Evolutionary conservation across 1,284 basidiomycete genomes (phyloP).

Genomic region (Ustilago crameri): DNA sequence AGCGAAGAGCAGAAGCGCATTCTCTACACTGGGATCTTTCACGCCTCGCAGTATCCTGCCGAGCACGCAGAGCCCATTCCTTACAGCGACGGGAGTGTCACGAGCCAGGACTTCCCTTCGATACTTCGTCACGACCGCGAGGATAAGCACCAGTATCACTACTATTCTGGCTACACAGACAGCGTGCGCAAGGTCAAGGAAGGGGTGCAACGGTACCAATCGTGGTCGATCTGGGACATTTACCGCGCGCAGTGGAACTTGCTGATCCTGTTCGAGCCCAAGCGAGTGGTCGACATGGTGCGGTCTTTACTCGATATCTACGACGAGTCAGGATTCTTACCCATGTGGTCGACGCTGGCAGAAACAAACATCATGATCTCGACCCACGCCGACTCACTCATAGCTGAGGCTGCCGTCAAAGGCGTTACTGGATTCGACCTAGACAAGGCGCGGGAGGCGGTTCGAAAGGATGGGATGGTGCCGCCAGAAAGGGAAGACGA

Average conservation of each 20-base stretch:
- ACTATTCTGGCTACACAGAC: slow-evolving; percentile 82
- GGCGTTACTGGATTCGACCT: slow-evolving; percentile 75
- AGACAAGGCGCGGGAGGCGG: slow-evolving; percentile 78
- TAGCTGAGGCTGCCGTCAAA: slow-evolving; percentile 81
- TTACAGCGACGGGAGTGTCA: slow-evolving; percentile 53
- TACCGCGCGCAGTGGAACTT: slow-evolving; percentile 83
- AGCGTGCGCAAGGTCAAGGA: slow-evolving; percentile 71
- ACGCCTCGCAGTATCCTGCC: slow-evolving; percentile 76
- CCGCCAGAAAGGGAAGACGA: slow-evolving; percentile 38
- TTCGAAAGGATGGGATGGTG: slow-evolving; percentile 79
- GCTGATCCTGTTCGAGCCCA: slow-evolving; percentile 80
- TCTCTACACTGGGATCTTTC: slow-evolving; percentile 70
- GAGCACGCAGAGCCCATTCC: slow-evolving; percentile 75
- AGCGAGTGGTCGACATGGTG: slow-evolving; percentile 79
- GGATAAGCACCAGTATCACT: slow-evolving; percentile 66
- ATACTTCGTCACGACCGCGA: slow-evolving; percentile 5
- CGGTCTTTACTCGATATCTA: slow-evolving; percentile 84
- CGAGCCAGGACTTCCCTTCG: neutral
- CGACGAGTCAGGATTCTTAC: slow-evolving; percentile 80
- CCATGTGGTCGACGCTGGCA: slow-evolving; percentile 90
- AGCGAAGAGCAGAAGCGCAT: slow-evolving; percentile 72
- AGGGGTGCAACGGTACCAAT: slow-evolving; percentile 77
- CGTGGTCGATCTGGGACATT: slow-evolving; percentile 87
- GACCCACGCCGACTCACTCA: slow-evolving; percentile 82
- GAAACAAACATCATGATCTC: slow-evolving; percentile 80